Base-by-base conservation (phyloP, 2,329 filamentous ascomycete genomes). In the Colletotrichum sp. region DNA sequence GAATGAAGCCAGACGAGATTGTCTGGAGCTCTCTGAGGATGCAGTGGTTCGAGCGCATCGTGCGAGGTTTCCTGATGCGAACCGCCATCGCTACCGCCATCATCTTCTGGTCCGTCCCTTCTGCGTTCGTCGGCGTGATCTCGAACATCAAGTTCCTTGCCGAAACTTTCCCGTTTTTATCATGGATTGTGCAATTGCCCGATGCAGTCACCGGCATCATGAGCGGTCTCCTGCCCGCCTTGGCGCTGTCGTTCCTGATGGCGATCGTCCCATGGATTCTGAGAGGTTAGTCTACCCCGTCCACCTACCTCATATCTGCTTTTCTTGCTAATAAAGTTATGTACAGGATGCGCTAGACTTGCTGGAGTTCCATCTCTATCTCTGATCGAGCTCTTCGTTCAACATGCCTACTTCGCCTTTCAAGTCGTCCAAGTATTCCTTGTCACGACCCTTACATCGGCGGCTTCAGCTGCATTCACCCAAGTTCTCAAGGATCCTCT, bases 381-480 rank as follows among this genome's bases (percentile, higher is more conserved):
- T 2, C 88, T 91, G 18, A 91, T 96, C 6, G 96, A 98, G 82
- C 85, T 97, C 24, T 93, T 91, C 60, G 93, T 94, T 0, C 94
- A 97, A 82, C 94, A 93, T 80, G 94, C 91, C 81, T 97, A 95
- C 85, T 97, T 96, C 80, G 89, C 91, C 61, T 95, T 95, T 83
- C 94, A 95, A 82, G 91, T 98, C 28, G 89, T 96, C 12, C 94
- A 98, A 82, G 94, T 97, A 55, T 98, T 98, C 85, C 86, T 98
- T 28, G 91, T 98, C 66, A 93, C 94, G 0, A 96, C 95, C 0
- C 81, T 98, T 26, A 91, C 94, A 10, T 95, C 94, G 13, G 92
- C 94, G 2, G 94, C 94, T 5, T 91, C 93, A 13, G 89, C 91
- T 8, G 90, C 93, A 2, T 85, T 92, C 3, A 85, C 87, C 1